phyloP scores from a whole-genome alignment of 176 grass and related monocot genomes.

The Miscanthus lutarioriparius region DNA sequence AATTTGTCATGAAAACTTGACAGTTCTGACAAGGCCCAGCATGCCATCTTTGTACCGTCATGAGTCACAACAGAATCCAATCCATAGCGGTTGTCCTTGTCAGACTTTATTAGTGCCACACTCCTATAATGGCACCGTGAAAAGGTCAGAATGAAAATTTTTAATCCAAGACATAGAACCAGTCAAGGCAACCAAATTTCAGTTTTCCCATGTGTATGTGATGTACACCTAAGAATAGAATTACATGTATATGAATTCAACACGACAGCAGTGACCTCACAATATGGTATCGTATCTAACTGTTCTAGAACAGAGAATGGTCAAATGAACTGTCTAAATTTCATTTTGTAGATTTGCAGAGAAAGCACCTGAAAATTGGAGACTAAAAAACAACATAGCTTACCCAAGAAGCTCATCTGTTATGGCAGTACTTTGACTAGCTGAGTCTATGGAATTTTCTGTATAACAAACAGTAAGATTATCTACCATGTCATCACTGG shows the following conservation, averaged over 20 bases:
- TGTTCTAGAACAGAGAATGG: background rate
- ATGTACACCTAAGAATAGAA: too few relatives aligned
- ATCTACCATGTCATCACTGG: background rate
- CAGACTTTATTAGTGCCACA: conserved; percentile 76
- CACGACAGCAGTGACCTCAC: too few relatives aligned
- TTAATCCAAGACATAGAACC: background rate
- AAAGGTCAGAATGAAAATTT: background rate
- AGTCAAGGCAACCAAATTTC: background rate
- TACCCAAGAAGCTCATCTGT: background rate
- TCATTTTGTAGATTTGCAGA: background rate
- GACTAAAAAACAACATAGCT: background rate
- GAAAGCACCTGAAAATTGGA: background rate
- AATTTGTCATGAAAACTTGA: conserved; percentile 68
- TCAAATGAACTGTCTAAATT: background rate
- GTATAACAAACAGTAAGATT: background rate
- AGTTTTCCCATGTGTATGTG: background rate
- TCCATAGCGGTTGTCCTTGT: conserved; percentile 80
- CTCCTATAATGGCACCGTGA: conserved; percentile 43
- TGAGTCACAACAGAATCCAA: conserved; percentile 77
- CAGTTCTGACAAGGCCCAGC: conserved; percentile 64
- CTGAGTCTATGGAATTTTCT: background rate
- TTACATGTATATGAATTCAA: too few relatives aligned
- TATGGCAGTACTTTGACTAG: background rate
- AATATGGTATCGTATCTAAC: too few relatives aligned
- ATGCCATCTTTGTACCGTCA: conserved; percentile 79